Evolutionary conservation across 306 rosid genomes (phyloP), one percentile per base, ranked within the genome.

Genomic region (Cucurbita pepo): DNA sequence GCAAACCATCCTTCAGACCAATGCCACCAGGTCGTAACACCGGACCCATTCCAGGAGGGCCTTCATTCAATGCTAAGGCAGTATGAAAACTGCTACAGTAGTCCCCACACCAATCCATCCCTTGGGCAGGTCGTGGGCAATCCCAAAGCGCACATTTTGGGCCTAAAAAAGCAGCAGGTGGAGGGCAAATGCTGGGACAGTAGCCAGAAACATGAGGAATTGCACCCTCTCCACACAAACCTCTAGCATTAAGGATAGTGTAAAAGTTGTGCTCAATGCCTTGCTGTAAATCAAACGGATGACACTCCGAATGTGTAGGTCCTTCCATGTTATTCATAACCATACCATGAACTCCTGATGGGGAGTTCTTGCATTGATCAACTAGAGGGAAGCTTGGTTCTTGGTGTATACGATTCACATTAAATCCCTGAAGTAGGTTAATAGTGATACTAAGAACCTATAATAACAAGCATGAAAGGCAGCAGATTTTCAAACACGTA

Each of bases 111-210:
- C 97, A 94, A 79, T 87, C 96, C 85, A 89, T 44, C 77, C 90
- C 86, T 78, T 90, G 91, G 75, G 96, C 97, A 65, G 98, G 98
- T 80, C 97, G 85, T 51, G 99, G 95, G 78, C 97, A 94, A 81
- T 94, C 99, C 99, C 99, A 94, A 64, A 94, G 99, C 0, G 99
- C 95, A 81, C 99, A 94, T 71, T 87, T 91, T 73, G 96, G 97
- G 83, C 99, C 97, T 57, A 94, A 80, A 87, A 94, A 94, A 70
- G 97, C 99, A 59, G 96, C 91, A 50, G 99, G 99, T 18, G 96
- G 96, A 80, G 92, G 96, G 78, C 90, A 91, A 77, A 85, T 77
- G 76, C 88, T 91, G 30, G 95, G 99, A 30, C 91, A 87, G 79
- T 87, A 93, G 85, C 86, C 86, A 60, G 97, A 81, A 56, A 82